Conservation (phyloP, 441 rosid genomes). For the Kokia cookei region DNA sequence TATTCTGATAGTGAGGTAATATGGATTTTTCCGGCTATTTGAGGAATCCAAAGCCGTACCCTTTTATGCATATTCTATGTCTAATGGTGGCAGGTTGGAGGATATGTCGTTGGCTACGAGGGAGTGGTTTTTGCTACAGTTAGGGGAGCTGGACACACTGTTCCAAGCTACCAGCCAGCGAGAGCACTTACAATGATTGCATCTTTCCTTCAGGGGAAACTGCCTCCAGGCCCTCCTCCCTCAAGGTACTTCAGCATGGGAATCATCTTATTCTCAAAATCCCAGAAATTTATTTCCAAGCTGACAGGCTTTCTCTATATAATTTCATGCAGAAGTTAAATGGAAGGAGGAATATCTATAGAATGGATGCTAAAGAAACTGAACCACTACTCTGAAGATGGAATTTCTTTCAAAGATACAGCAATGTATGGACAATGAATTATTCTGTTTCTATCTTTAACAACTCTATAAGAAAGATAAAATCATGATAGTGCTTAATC, state of each 20-base stretch:
- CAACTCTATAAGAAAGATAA: not conserved
- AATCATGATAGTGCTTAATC: not conserved
- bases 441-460: not conserved
- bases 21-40: not conserved
- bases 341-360: not conserved
- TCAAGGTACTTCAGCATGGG: not conserved
- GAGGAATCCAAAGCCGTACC: not conserved
- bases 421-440: not conserved
- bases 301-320: not conserved
- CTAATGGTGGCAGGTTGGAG: conserved; percentile 34
- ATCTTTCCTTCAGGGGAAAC: conserved; percentile 33
- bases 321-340: not conserved
- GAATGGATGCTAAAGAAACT: not conserved
- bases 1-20: conserved; percentile 21
- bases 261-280: not conserved
- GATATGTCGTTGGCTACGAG: conserved; percentile 35
- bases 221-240: conserved; percentile 21
- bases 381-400: not conserved
- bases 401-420: not conserved
- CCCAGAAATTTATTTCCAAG: not conserved
- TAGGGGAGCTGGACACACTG: conserved; percentile 41
- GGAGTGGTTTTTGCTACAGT: conserved; percentile 33
- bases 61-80: not conserved
- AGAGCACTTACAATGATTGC: conserved; percentile 38
- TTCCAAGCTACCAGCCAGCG: conserved; percentile 41